These are phyloP conservation scores for Exophiala oligosperma DNA, from an alignment of 2,329 filamentous ascomycete genomes.

Conservation along the genomic window DNA sequence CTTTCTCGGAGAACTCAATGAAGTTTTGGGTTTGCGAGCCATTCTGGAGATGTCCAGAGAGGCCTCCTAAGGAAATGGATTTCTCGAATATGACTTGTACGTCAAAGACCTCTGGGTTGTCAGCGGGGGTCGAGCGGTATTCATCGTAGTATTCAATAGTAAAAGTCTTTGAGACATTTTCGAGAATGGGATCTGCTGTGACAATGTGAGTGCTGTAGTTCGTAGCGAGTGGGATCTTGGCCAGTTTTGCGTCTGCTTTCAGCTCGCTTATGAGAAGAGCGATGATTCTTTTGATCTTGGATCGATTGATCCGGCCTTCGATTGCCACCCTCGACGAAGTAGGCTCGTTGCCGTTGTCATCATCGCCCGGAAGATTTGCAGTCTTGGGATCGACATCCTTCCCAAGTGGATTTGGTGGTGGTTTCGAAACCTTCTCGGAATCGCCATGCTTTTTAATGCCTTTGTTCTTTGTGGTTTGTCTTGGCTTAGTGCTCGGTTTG, in stretches of 20 bases:
- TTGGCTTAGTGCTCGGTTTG: not conserved
- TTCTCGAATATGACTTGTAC: not conserved
- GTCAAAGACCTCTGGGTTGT: not conserved
- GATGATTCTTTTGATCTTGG: conserved; percentile 5
- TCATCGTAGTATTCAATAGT: conserved; percentile 9
- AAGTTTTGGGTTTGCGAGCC: too few relatives aligned
- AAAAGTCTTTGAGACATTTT: not conserved
- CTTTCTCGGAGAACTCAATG: not conserved
- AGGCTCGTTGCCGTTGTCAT: not conserved
- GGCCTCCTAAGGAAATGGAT: not conserved
- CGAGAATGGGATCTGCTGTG: not conserved
- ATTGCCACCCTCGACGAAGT: too few relatives aligned
- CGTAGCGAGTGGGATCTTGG: conserved; percentile 4
- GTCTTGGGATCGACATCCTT: not conserved
- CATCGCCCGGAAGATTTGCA: not conserved
- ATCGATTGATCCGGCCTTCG: not conserved
- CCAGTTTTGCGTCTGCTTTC: not conserved
- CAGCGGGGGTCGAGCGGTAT: not conserved
- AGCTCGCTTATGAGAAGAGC: not conserved
- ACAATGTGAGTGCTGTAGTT: conserved; percentile 12
- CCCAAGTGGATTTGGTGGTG: too few relatives aligned
- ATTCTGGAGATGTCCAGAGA: not conserved
- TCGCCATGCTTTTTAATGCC: not conserved
- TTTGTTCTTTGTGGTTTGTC: not conserved
- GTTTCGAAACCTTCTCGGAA: too few relatives aligned